Base-by-base conservation (phyloP, 2,329 filamentous ascomycete species). In the Colletotrichum chrysophilum region DNA sequence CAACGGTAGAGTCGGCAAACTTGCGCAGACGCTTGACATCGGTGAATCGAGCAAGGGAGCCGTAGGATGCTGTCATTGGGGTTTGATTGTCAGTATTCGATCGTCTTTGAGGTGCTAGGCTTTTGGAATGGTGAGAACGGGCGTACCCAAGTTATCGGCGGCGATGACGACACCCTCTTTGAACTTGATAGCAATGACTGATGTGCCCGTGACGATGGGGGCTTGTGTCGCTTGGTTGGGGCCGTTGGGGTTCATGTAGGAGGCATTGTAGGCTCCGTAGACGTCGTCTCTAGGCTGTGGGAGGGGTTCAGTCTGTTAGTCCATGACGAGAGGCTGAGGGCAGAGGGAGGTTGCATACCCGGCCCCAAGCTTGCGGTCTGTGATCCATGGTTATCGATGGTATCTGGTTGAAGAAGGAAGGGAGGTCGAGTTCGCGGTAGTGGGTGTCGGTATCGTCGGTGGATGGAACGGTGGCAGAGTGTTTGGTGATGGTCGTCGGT, bases 111-210 rank as follows among this genome's bases (percentile, higher is more conserved):
- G 43, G 36, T 21, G 61, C 10, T n/a, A 12, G 52, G 13, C 65
- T 60, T 61, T 58, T 30, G 3, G 18, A n/a, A n/a, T 34, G 48
- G 32, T 26, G 36, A 48, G 43, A 7, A 56, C 30, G 18, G 60
- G 58, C 89, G 71, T 89, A 98, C 96, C 96, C 78, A 99, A 89
- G 88, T 98, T 99, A 87, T 99, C 97, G 81, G 97, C 95, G 68
- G 96, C 97, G 84, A 99, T 96, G 82, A 98, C 96, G 78, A 99
- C 96, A 83, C 97, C 97, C 80, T 96, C 95, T 83, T 96, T 96
- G 91, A 96, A 99, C 89, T 98, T 98, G 84, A 98, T 91, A 78
- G 94, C 97, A 73, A 99, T 87, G 78, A 99, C 97, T 69, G 97
- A 98, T 66, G 97, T 98, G 83, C 97, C 97, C 68, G 97, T 99